A percentile compares a stretch with the other conserved stretches of the same genome.
Conservation (phyloP, 179 eudicot genomes). For the Gypsophila paniculata region DNA sequence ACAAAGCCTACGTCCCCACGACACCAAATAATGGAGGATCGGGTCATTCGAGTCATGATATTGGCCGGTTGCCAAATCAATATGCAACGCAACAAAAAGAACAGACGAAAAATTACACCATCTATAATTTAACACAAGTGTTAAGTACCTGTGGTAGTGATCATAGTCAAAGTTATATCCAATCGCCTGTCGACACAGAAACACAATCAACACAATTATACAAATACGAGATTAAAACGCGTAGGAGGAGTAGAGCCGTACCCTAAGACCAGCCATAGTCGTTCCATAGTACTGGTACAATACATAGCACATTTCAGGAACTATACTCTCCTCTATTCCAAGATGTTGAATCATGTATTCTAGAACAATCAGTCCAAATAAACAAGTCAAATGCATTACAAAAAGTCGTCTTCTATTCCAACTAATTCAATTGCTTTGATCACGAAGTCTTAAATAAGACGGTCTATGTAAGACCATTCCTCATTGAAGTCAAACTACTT, state of each 20-base stretch:
- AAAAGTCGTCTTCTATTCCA: neutral
- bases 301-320: constrained; percentile 48
- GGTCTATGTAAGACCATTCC: no score
- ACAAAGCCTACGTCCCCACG: neutral
- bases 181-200: constrained; percentile 51
- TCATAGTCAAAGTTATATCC: constrained; percentile 85
- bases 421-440: no score
- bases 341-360: constrained; percentile 75
- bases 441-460: no score
- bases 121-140: neutral
- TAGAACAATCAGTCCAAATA: constrained; percentile 17
- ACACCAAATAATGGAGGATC: no score
- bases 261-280: constrained; percentile 94
- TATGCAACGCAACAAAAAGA: neutral
- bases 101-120: neutral
- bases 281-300: constrained; percentile 86
- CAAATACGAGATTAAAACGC: neutral
- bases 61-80: no score
- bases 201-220: neutral
- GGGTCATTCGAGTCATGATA: no score
- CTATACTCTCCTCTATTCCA: constrained; percentile 60
- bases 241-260: constrained; percentile 22
- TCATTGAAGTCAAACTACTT: no score
- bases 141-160: constrained; percentile 69
- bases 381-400: neutral